Base-by-base conservation (phyloP, 345 rosid species). In the Raphanus sativus region DNA sequence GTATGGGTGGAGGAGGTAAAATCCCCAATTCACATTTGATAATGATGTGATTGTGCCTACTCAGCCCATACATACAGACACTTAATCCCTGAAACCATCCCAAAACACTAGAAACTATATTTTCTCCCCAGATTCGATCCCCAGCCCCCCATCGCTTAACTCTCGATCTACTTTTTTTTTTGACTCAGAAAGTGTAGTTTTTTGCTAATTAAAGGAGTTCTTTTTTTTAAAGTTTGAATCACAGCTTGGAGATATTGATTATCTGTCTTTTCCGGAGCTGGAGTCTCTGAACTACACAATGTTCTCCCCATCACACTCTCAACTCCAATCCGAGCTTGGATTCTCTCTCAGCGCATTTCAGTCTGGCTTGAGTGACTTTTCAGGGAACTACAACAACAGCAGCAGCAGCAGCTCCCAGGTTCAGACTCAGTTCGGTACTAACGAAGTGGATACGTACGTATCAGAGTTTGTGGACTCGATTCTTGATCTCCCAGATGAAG, bases 401-500 rank as follows among this genome's bases (percentile, higher is more conserved):
- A 82, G 4, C 30, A 28, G 4, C 30, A 28, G 30, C 30, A 2
- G 32, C 21, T 30, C 34, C 45, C 82, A 74, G 25, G 38, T 63
- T 42, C 84, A 67, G 73, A 21, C 62, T 63, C 77, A 75, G 61
- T 55, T 40, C 63, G 78, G 62, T 68, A 56, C 79, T 16, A 76
- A 84, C 62, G 88, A 86, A 59, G 52, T 69, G 17, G 86, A 87
- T 73, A 69, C 80, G 6, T 13, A 60, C 74, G 59, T 81, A 10
- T 75, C 87, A 1, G 84, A 77, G 26, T 89, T 86, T 74, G 62
- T 86, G 26, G 70, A 86, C 67, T 86, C 88, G 6, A 21, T 89
- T 67, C 75, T 87, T 66, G 75, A 73, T 33, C 60, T 34, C 72
- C 63, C 85, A 13, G 85, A 80, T 3, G 89, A 80, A 3, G 89